These are phyloP conservation scores for Pythium pyrilobum DNA, from an alignment of 352 stramenopile genomes.

Conservation along the genomic window DNA sequence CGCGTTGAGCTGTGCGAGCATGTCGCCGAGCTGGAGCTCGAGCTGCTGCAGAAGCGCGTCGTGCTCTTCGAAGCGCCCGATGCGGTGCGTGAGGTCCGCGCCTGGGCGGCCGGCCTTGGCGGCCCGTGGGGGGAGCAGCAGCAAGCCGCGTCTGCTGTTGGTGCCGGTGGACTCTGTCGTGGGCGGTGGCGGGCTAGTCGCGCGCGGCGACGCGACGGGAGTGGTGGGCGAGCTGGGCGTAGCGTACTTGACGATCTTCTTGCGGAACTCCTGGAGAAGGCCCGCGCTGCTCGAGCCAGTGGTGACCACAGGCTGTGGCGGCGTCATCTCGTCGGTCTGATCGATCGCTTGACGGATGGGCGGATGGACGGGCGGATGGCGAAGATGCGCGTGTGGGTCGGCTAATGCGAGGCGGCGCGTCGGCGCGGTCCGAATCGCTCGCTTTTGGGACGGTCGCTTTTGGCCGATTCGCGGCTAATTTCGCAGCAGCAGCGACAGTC, in stretches of 20 bases:
- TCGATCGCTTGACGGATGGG: too few species aligned
- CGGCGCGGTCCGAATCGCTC: too few species aligned
- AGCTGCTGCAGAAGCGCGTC: slow-evolving; percentile 42
- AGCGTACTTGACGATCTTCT: slow-evolving; percentile 52
- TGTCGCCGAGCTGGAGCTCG: slow-evolving; percentile 37
- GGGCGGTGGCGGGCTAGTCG: too few species aligned
- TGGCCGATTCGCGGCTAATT: too few species aligned
- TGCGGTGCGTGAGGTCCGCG: slow-evolving; percentile 21
- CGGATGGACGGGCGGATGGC: too few species aligned
- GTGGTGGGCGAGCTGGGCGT: background rate
- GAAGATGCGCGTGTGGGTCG: too few species aligned
- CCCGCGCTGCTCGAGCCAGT: background rate
- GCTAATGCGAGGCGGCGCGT: too few species aligned
- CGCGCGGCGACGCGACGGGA: background rate
- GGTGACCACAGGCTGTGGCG: background rate
- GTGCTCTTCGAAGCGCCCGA: slow-evolving; percentile 50
- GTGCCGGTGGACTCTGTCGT: too few species aligned
- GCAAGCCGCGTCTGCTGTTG: background rate
- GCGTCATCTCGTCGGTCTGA: too few species aligned
- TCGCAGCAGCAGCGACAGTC: background rate
- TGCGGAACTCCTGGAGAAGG: slow-evolving; percentile 52
- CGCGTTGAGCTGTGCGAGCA: slow-evolving; percentile 53
- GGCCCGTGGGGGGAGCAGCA: slow-evolving; percentile 3
- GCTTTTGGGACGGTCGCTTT: too few species aligned
- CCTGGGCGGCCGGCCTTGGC: slow-evolving; percentile 3